phyloP scores from a whole-genome alignment of 495 filamentous ascomycete genomes.

The Entonaema liquescens region DNA sequence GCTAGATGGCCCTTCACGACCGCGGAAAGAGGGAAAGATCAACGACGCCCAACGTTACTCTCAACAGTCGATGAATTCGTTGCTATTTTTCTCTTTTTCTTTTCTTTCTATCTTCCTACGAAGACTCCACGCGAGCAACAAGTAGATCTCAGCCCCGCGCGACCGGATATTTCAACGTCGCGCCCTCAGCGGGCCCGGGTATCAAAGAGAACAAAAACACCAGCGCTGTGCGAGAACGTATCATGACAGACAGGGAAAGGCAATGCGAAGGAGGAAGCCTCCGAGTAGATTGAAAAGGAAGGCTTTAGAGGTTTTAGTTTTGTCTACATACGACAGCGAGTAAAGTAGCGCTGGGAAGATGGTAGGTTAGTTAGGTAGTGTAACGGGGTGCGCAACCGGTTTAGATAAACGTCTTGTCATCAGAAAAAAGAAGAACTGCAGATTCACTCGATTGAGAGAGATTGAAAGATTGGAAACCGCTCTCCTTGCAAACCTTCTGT shows the following conservation, averaged over 20 bases:
- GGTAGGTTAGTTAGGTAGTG: conserved; percentile 32
- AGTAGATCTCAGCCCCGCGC: conserved; percentile 32
- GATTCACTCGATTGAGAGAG: conserved; percentile 15
- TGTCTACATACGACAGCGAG: conserved; percentile 28
- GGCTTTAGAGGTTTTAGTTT: too few species aligned
- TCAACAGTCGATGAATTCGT: conserved; percentile 12
- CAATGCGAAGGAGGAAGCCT: conserved; percentile 12
- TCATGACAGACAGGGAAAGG: conserved; percentile 42
- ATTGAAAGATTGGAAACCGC: conserved; percentile 37
- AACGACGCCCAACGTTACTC: conserved; percentile 37
- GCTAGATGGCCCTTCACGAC: conserved; percentile 18
- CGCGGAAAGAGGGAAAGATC: conserved; percentile 38
- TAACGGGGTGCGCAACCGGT: conserved; percentile 40
- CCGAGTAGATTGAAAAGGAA: conserved; percentile 15
- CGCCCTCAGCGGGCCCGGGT: conserved; percentile 41
- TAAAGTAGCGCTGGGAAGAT: conserved; percentile 11
- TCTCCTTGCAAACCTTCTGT: conserved; percentile 1
- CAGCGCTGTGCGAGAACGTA: conserved; percentile 30
- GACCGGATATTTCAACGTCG: conserved; percentile 41
- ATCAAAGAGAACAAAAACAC: conserved; percentile 41
- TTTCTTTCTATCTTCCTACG: not conserved
- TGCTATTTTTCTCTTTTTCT: not conserved
- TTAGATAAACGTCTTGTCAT: conserved; percentile 42
- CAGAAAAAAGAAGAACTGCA: conserved; percentile 14
- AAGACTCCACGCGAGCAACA: conserved; percentile 16